Conservation (phyloP, 2,329 filamentous ascomycete species). For the Alternaria viburni region DNA sequence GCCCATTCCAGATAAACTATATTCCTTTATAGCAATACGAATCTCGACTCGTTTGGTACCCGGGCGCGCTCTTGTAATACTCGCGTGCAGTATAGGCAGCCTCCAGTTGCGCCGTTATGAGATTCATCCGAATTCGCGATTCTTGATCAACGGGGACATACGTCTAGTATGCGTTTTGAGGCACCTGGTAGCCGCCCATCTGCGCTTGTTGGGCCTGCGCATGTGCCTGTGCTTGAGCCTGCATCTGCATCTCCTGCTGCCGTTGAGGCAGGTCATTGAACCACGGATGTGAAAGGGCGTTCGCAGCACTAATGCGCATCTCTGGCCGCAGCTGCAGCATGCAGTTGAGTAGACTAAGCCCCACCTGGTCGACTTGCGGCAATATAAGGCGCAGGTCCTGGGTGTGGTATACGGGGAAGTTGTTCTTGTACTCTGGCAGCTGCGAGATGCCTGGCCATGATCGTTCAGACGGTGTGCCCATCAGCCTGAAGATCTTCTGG, state of each 20-base stretch:
- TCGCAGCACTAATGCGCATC: constrained; percentile 78
- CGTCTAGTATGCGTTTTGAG: constrained; percentile 47
- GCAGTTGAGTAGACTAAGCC: constrained; percentile 83
- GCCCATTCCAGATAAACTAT: no score
- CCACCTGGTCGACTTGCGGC: constrained; percentile 85
- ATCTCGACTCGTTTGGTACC: no score
- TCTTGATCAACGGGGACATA: no score
- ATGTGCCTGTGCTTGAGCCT: constrained; percentile 42
- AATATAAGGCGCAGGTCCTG: constrained; percentile 87
- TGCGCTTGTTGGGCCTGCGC: constrained; percentile 47
- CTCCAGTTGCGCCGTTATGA: no score
- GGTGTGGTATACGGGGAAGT: constrained; percentile 91
- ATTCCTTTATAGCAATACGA: no score
- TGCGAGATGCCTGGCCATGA: constrained; percentile 95
- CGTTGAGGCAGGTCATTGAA: constrained; percentile 75
- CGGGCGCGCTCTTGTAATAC: no score
- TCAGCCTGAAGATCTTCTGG: constrained; percentile 95
- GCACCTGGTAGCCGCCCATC: constrained; percentile 47
- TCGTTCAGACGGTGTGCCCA: constrained; percentile 95
- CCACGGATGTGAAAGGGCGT: constrained; percentile 90
- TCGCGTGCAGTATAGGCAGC: no score
- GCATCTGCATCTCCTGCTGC: constrained; percentile 45
- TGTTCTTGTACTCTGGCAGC: constrained; percentile 97
- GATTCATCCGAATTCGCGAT: no score
- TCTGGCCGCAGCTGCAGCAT: constrained; percentile 95